Base-by-base conservation (phyloP, 1,284 basidiomycete genomes). In the Puccinia horiana region DNA sequence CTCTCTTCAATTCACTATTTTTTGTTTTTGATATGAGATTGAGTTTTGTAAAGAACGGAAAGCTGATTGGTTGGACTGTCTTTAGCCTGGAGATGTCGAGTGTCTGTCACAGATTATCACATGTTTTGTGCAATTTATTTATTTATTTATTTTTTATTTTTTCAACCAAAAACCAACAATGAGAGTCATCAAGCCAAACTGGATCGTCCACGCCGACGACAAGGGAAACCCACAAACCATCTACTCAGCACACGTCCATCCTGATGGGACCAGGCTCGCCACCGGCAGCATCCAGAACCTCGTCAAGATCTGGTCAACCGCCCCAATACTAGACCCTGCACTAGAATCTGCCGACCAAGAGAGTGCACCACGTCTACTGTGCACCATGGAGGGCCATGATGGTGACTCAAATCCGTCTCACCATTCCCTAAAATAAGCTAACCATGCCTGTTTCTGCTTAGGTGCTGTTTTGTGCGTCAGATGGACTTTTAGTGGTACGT, bases 261-360 rank as follows among this genome's bases (percentile, higher is more conserved):
- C 97, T 0, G 96, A 99, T 86, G 94, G 94, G 83, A 95, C 94
- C 54, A 91, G 96, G 37, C 92, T 99, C 83, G 97, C 97, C 12
- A 99, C 96, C 0, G 96, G 95, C 29, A 96, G 96, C 37, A 35
- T 63, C 35, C 74, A 67, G 16, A n/a, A 69, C 61, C 40, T 77
- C 32, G 92, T 99, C 84, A 93, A 95, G 83, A 95, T 99, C 87
- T 99, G 97, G 97, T 93, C 93, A 83, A 98, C 96, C 0, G 92
- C 93, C 83, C 94, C 96, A 0, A 96, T 99, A 84, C 89, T 98
- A 47, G 92, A 92, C 83, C 87, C 90, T 32, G 89, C 91, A 23
- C 91, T 91, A 0, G 94, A 95, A 84, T 88, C 88, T n/a, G 91
- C 92, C 20, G 65, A 49, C 18, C 82, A 85, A 26, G 91, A 92